phyloP scores from a whole-genome alignment of 352 stramenopile species.

The Pythium myriotylum region DNA sequence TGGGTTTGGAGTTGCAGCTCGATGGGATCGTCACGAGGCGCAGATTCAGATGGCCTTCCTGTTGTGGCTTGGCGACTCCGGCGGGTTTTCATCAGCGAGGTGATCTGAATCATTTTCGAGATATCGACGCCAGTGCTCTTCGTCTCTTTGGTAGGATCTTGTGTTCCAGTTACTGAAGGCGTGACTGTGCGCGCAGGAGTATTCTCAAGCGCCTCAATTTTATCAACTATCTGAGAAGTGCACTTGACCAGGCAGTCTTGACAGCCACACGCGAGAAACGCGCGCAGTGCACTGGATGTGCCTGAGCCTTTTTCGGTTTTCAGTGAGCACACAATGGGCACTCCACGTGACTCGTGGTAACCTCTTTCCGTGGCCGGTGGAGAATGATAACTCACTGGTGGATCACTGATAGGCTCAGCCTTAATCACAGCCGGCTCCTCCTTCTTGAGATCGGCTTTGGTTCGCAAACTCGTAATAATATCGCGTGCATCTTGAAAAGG shows the following conservation, averaged over 20 bases:
- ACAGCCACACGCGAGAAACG: constrained; percentile 26
- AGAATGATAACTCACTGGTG: no score
- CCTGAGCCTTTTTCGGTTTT: background rate
- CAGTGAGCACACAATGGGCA: background rate
- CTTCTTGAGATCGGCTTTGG: no score
- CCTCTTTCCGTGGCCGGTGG: background rate
- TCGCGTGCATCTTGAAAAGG: background rate
- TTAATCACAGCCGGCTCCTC: background rate
- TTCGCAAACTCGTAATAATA: background rate
- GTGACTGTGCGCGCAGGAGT: background rate
- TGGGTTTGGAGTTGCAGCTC: constrained; percentile 17
- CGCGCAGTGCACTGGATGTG: background rate
- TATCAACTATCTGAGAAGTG: constrained; percentile 17
- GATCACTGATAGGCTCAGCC: background rate
- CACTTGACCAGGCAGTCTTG: constrained; percentile 26
- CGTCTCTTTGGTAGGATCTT: no score
- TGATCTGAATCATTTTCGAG: constrained; percentile 14
- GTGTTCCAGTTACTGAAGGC: no score
- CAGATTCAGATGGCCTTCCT: background rate
- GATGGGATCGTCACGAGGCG: constrained; percentile 26
- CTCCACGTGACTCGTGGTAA: no score
- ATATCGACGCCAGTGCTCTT: background rate
- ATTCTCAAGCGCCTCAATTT: constrained; percentile 11
- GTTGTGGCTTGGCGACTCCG: background rate
- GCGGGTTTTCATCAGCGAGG: constrained; percentile 16